These are phyloP conservation scores for Mycena epipterygia DNA, from an alignment of 768 basidiomycete genomes.

Conservation along the genomic window DNA sequence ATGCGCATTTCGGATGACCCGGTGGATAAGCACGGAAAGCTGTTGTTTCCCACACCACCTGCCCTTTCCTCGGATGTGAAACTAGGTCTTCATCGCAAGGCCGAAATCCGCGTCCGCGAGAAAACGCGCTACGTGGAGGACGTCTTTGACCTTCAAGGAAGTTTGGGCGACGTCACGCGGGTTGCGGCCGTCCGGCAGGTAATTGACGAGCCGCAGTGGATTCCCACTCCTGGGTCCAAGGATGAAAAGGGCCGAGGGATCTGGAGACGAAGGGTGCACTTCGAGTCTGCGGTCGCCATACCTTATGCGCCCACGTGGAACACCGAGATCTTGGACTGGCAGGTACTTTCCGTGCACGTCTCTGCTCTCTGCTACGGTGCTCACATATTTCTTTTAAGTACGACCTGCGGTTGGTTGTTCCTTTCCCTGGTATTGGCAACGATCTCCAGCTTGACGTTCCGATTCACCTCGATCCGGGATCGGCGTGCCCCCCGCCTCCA, in stretches of 20 bases:
- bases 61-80: constrained; percentile 23
- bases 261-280: constrained; percentile 25
- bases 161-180: constrained; percentile 16
- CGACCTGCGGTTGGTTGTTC: constrained; percentile 11
- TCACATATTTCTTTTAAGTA: constrained; percentile 9
- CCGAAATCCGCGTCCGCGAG: neutral
- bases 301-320: constrained; percentile 24
- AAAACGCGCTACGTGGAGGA: constrained; percentile 8
- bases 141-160: neutral
- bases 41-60: constrained; percentile 29
- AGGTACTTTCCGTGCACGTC: neutral
- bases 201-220: constrained; percentile 26
- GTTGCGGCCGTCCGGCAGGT: constrained; percentile 22
- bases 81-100: neutral
- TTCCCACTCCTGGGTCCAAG: neutral
- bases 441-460: constrained; percentile 19
- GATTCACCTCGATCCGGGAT: constrained; percentile 17
- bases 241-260: constrained; percentile 25
- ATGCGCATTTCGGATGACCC: constrained; percentile 14
- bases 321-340: constrained; percentile 21
- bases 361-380: neutral
- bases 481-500: constrained; percentile 27
- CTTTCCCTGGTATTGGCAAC: constrained; percentile 30
- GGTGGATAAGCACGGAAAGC: constrained; percentile 29
- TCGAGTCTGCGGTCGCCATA: constrained; percentile 16